Conservation (phyloP, 768 basidiomycete species). For the Mycena indigotica region DNA sequence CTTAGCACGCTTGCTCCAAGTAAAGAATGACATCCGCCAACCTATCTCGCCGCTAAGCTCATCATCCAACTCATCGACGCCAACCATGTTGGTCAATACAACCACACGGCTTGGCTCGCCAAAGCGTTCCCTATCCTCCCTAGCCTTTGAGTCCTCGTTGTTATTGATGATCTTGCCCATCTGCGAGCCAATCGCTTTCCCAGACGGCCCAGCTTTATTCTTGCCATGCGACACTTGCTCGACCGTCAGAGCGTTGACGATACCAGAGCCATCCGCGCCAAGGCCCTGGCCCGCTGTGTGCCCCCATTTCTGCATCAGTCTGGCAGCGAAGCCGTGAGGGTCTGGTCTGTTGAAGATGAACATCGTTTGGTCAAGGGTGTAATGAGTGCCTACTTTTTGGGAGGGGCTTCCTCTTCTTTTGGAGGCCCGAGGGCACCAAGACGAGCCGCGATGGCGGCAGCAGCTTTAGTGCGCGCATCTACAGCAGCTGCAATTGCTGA, state of each 20-base stretch:
- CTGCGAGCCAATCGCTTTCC: constrained; percentile 54
- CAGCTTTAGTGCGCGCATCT: constrained; percentile 73
- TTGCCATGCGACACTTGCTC: constrained; percentile 61
- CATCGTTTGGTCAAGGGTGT: neutral
- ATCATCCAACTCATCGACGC: constrained; percentile 79
- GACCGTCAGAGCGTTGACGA: constrained; percentile 85
- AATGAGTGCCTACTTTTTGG: constrained; percentile 16
- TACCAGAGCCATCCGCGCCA: constrained; percentile 81
- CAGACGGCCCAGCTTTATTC: constrained; percentile 40
- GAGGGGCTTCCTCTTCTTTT: constrained; percentile 34
- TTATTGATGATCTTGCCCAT: constrained; percentile 91
- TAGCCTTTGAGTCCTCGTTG: constrained; percentile 78
- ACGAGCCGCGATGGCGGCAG: constrained; percentile 81
- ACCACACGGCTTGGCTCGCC: constrained; percentile 91
- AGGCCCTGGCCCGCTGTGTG: constrained; percentile 93
- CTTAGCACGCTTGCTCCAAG: neutral
- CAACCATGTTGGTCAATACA: constrained; percentile 89
- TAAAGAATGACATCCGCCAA: constrained; percentile 34
- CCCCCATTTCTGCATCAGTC: constrained; percentile 95
- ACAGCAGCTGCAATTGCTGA: constrained; percentile 42
- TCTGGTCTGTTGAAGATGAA: constrained; percentile 44
- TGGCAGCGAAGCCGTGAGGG: constrained; percentile 76
- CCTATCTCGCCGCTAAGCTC: constrained; percentile 89
- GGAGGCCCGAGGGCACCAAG: constrained; percentile 56
- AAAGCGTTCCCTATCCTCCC: constrained; percentile 78